Percentiles rank a stretch among this genome's conserved stretches.
Conservation (phyloP, 768 basidiomycete genomes). For the Boletus rufocinnamomeus region DNA sequence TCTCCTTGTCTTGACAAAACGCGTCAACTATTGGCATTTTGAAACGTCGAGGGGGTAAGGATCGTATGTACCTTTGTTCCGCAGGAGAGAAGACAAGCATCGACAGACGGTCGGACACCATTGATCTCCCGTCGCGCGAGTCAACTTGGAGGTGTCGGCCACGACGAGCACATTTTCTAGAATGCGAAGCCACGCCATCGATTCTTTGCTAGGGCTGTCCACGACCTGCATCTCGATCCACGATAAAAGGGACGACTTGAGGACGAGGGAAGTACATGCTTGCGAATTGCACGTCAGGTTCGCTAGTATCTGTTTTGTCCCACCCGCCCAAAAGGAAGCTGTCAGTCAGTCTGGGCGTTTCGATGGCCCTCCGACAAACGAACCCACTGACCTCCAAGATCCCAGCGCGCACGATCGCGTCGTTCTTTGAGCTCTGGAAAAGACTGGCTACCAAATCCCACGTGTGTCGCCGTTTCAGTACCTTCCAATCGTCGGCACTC, state of each 20-base stretch:
- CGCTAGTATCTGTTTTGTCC: conserved; percentile 58
- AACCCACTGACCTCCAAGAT: conserved; percentile 65
- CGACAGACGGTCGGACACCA: conserved; percentile 60
- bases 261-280: conserved; percentile 68
- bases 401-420: conserved; percentile 51
- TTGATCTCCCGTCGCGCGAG: conserved; percentile 53
- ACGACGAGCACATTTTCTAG: conserved; percentile 62
- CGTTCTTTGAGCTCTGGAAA: conserved; percentile 65
- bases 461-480: conserved; percentile 78
- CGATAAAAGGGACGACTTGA: conserved; percentile 68
- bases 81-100: conserved; percentile 41
- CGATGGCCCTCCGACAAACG: background rate
- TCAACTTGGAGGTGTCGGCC: conserved; percentile 52
- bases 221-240: conserved; percentile 82
- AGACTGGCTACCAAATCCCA: conserved; percentile 87
- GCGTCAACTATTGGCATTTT: background rate
- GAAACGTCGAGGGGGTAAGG: background rate
- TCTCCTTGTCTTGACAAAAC: conserved; percentile 18
- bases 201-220: conserved; percentile 35
- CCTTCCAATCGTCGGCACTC: conserved; percentile 75
- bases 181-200: conserved; percentile 63
- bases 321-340: background rate
- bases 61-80: conserved; percentile 13
- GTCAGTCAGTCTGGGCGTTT: background rate
- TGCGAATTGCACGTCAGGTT: conserved; percentile 70